Conservation (phyloP, 306 rosid species). For the Quercus rubra region DNA sequence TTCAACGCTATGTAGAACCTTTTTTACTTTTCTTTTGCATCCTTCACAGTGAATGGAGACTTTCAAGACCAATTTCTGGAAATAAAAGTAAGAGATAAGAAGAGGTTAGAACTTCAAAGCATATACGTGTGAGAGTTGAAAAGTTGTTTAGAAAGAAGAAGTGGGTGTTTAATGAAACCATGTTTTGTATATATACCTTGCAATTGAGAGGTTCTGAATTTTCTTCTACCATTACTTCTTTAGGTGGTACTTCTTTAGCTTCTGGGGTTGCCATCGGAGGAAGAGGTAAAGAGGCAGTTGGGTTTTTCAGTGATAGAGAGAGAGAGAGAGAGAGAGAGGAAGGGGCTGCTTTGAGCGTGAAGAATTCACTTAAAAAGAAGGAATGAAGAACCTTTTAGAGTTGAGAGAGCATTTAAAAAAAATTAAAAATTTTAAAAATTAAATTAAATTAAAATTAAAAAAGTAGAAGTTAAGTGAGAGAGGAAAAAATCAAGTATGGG, state of each 20-base stretch:
- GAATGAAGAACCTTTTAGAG: constrained; percentile 27
- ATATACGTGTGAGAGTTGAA: not conserved
- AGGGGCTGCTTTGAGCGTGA: constrained; percentile 4
- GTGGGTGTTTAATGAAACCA: not conserved
- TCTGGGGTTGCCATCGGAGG: constrained; percentile 45
- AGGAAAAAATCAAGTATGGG: constrained; percentile 10
- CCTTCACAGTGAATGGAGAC: constrained; percentile 80
- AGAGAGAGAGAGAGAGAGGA: constrained; percentile 13
- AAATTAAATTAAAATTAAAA: too few species aligned
- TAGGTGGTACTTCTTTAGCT: constrained; percentile 28
- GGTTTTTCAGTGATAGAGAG: constrained; percentile 9
- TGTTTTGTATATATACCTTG: constrained; percentile 43
- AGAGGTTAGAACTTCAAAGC: constrained; percentile 3
- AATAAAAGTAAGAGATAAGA: constrained; percentile 2
- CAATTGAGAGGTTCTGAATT: constrained; percentile 43
- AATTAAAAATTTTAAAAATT: too few species aligned
- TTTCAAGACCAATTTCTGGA: constrained; percentile 47
- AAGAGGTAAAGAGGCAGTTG: constrained; percentile 2
- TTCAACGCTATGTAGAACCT: constrained; percentile 52
- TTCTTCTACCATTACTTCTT: constrained; percentile 35
- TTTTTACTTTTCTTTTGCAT: constrained; percentile 66
- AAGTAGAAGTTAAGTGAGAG: too few species aligned
- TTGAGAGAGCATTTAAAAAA: not conserved
- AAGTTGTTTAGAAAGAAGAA: not conserved
- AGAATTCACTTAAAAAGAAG: too few species aligned